phyloP scores from a whole-genome alignment of 1,284 basidiomycete species.

The Ganoderma meredithae region DNA sequence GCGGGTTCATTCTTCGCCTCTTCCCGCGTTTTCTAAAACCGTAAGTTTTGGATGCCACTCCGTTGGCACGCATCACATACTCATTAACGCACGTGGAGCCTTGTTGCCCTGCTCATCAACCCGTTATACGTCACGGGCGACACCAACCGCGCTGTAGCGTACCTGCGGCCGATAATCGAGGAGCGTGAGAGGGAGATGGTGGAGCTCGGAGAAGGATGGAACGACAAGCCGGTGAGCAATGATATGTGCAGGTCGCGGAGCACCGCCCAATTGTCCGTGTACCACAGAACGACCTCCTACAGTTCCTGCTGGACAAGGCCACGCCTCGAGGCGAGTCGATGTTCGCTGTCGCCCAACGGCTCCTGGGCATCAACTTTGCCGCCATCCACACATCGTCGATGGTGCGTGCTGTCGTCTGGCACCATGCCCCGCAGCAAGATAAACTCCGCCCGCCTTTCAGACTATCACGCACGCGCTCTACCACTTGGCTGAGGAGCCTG shows the following conservation, averaged over 20 bases:
- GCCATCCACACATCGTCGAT: slow-evolving; percentile 4
- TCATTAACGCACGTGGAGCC: neutral
- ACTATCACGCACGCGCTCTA: slow-evolving; percentile 47
- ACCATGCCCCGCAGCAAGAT: too few relatives aligned
- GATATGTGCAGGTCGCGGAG: too few relatives aligned
- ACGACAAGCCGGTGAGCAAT: neutral
- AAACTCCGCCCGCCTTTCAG: too few relatives aligned
- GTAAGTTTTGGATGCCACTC: neutral
- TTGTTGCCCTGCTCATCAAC: neutral
- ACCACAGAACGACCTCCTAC: neutral
- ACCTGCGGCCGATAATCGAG: neutral
- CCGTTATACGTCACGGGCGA: neutral
- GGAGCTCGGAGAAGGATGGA: neutral
- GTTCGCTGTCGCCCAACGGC: neutral
- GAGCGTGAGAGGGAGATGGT: neutral
- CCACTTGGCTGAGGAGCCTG: slow-evolving; percentile 49
- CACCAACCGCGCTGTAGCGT: neutral
- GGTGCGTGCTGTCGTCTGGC: too few relatives aligned
- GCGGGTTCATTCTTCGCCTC: slow-evolving; percentile 10
- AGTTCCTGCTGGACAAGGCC: neutral
- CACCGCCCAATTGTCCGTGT: too few relatives aligned
- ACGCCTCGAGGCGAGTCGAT: neutral
- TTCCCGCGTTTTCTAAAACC: slow-evolving; percentile 16
- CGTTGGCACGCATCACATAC: neutral
- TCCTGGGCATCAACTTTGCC: neutral